A percentile compares a stretch with the other conserved stretches of the same genome.
These are phyloP conservation scores for Cryphonectria nitschkei DNA, from an alignment of 2,329 filamentous ascomycete species.

Conservation along the genomic window DNA sequence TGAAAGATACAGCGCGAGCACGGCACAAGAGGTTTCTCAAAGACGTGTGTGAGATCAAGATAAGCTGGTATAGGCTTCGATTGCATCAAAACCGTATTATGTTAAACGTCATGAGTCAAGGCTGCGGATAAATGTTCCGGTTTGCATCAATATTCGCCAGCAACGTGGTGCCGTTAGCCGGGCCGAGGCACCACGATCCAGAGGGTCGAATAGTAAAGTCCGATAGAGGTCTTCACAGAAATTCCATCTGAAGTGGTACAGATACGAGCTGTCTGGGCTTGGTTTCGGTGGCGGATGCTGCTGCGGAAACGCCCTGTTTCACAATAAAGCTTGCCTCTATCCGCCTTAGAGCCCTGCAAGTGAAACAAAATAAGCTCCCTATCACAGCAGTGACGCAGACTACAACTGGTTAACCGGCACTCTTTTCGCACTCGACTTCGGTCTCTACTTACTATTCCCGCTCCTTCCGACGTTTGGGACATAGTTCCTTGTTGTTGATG, in stretches of 20 bases:
- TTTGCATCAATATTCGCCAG: background rate
- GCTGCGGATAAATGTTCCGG: background rate
- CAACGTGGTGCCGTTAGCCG: background rate
- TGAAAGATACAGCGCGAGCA: background rate
- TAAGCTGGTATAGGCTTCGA: background rate
- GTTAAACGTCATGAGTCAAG: background rate
- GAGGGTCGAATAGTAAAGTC: background rate
- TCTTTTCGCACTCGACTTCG: background rate
- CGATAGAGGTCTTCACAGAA: background rate
- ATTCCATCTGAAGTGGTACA: background rate
- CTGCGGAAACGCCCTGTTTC: background rate
- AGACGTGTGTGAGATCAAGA: background rate
- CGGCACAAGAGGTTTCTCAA: background rate
- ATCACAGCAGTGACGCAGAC: background rate
- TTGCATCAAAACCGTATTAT: background rate
- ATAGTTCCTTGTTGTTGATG: background rate
- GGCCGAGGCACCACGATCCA: background rate
- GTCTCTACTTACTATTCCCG: background rate
- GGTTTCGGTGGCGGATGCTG: slow-evolving; percentile 1
- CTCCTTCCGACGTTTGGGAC: background rate
- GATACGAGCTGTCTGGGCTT: background rate
- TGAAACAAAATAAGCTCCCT: background rate
- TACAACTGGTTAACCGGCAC: background rate
- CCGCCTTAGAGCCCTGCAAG: background rate
- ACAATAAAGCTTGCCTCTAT: slow-evolving; percentile 1